Percentiles rank a stretch among this genome's conserved stretches.
Conservation (phyloP, 805 yeast species). For the Lachancea meyersii region DNA sequence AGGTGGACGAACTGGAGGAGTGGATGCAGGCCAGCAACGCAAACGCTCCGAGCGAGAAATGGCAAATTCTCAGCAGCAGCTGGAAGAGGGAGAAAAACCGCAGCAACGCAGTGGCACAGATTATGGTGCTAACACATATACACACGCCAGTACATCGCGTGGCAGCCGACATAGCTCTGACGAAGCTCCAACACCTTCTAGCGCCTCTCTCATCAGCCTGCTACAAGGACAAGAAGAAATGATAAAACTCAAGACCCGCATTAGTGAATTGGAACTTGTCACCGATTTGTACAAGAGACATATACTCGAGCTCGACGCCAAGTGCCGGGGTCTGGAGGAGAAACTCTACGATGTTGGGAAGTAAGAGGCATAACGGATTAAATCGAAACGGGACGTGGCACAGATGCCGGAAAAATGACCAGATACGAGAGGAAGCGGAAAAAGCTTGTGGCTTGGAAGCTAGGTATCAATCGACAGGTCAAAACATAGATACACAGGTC, state of each 20-base stretch:
- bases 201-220: constrained; percentile 11
- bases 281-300: constrained; percentile 82
- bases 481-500: too few species aligned
- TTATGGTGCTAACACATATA: neutral
- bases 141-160: neutral
- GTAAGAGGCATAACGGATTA: neutral
- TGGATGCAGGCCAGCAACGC: neutral
- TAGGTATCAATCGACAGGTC: too few species aligned
- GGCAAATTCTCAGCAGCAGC: neutral
- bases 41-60: neutral
- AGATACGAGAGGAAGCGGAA: too few species aligned
- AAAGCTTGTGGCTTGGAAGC: too few species aligned
- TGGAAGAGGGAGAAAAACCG: neutral
- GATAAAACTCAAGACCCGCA: constrained; percentile 58
- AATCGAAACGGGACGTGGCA: too few species aligned
- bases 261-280: constrained; percentile 82
- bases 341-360: neutral
- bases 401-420: too few species aligned
- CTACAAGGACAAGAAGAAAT: constrained; percentile 31
- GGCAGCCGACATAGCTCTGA: constrained; percentile 1
- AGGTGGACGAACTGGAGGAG: neutral
- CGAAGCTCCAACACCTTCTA: neutral
- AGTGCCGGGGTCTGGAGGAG: constrained; percentile 24
- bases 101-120: neutral
- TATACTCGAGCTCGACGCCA: constrained; percentile 67